Base-by-base conservation (phyloP, 345 rosid genomes). In the Populus deltoides region DNA sequence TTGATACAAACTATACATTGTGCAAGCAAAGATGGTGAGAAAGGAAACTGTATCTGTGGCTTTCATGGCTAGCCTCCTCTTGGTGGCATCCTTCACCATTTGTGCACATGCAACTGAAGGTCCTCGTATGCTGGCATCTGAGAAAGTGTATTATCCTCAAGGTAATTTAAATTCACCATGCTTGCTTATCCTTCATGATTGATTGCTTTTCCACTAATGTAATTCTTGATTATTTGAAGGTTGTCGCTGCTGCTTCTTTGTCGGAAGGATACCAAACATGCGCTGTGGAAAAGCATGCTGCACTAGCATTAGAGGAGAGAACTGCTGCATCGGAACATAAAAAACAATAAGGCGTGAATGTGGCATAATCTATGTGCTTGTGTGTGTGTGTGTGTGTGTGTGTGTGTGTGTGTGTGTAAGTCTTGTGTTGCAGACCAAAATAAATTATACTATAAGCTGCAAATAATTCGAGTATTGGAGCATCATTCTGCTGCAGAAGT, bases 171-270 rank as follows among this genome's bases (percentile, higher is more conserved):
- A n/a, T 3, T n/a, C 24, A 8, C 7, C 4, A 3, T 57, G 62
- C 27, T 57, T 57, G 12, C 27, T n/a, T 24, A 57, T 57, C 11
- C 25, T n/a, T 57, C 27, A 0, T 9, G n/a, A 27, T n/a, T n/a
- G 27, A 57, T n/a, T 57, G 47, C 47, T 43, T 43, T 43, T 43
- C 47, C 25, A 36, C 45, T 77, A 29, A 74, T 22, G 65, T n/a
- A 17, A 16, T 49, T 45, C 55, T 8, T 24, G 70, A 27, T 65
- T 31, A n/a, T 74, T 27, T 68, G 72, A 31, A 78, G 84, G 88
- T 35, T 81, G 85, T 76, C 75, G 86, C 20, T 83, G 88, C 75
- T 86, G 86, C 82, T 65, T 5, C 49, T 79, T 78, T 76, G 8
- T 62, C 1, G 68, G 69, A 57, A 77, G 51, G 38, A 66, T 75